Evolutionary conservation across 345 rosid genomes (phyloP).

Genomic region (Corchorus capsularis): DNA sequence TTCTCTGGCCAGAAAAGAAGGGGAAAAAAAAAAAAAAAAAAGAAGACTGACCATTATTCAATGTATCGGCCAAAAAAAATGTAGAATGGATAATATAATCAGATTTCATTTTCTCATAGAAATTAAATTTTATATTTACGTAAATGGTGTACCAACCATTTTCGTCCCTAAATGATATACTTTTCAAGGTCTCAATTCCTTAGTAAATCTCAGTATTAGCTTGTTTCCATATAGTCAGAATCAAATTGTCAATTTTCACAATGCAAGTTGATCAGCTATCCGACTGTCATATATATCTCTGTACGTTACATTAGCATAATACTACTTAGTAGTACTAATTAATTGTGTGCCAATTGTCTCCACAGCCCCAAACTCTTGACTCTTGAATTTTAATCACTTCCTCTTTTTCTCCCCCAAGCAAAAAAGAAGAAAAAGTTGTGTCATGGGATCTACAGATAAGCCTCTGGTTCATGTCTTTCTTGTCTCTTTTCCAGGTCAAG

Average conservation of each 20-base stretch:
- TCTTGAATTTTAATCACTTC: background rate
- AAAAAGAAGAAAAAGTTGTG: background rate
- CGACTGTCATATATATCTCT: background rate
- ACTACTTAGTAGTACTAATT: too few relatives aligned
- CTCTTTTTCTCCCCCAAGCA: background rate
- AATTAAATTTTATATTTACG: background rate
- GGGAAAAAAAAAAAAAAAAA: too few relatives aligned
- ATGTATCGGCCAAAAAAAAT: too few relatives aligned
- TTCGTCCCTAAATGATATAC: background rate
- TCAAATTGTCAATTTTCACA: background rate
- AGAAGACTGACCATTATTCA: too few relatives aligned
- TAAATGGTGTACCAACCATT: background rate
- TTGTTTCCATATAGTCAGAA: background rate
- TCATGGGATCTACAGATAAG: conserved; percentile 37
- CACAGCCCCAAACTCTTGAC: background rate
- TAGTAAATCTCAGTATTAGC: background rate
- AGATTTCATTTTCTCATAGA: too few relatives aligned
- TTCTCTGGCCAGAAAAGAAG: too few relatives aligned
- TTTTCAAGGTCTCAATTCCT: too few relatives aligned
- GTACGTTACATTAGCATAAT: conserved; percentile 12
- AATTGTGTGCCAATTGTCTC: conserved; percentile 21
- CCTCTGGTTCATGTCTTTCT: conserved; percentile 63
- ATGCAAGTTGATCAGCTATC: background rate
- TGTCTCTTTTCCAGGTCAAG: conserved; percentile 82
- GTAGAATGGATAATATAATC: too few relatives aligned